A percentile compares a stretch with the other conserved stretches of the same genome.
Conservation (phyloP, 345 rosid species). For the Linum lewisii region DNA sequence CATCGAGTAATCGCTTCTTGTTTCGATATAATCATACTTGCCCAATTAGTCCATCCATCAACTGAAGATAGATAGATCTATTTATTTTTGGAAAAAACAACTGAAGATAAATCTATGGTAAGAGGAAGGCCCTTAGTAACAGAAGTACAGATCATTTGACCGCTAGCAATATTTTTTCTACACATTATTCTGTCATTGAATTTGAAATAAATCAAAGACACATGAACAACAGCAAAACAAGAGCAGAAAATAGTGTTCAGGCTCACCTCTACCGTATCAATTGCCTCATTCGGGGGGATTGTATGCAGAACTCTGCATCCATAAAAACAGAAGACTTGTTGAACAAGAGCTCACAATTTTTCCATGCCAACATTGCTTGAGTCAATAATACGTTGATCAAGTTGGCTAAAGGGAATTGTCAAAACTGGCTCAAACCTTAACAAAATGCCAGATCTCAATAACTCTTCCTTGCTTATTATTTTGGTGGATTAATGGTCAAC, state of each 20-base stretch:
- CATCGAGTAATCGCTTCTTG: not conserved
- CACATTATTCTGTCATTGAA: no score
- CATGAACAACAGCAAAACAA: not conserved
- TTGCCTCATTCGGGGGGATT: constrained; percentile 86
- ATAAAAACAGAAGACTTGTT: constrained; percentile 5
- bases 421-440: not conserved
- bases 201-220: not conserved
- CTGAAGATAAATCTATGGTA: no score
- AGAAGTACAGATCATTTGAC: not conserved
- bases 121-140: no score
- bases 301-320: constrained; percentile 68
- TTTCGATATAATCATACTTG: not conserved
- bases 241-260: not conserved
- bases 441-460: not conserved
- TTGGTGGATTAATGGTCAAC: not conserved
- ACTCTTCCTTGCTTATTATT: not conserved
- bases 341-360: not conserved
- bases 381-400: not conserved
- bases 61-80: not conserved
- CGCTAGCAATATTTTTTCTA: no score
- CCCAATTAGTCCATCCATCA: not conserved
- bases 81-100: no score
- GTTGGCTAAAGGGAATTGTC: not conserved
- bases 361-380: not conserved
- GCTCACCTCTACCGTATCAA: constrained; percentile 74